A percentile compares a stretch with the other conserved stretches of the same genome.
Evolutionary conservation across 768 basidiomycete genomes (phyloP).

Genomic region (Agaricus blazei): DNA sequence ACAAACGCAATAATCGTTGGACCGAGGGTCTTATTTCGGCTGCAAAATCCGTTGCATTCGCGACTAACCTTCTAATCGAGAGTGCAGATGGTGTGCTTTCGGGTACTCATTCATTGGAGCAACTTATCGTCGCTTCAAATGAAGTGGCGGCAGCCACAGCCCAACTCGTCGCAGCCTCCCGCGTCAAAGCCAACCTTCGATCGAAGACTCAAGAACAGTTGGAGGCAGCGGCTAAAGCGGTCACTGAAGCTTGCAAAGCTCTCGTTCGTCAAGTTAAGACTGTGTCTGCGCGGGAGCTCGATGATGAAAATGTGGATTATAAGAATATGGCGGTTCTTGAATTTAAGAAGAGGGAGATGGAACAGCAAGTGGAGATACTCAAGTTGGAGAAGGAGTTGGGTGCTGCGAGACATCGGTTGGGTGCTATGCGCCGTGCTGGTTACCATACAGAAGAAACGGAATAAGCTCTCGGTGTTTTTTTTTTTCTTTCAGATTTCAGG

Average conservation of each 20-base stretch:
- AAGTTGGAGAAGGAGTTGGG: constrained; percentile 94
- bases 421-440: constrained; percentile 83
- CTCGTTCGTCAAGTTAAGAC: constrained; percentile 96
- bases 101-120: constrained; percentile 94
- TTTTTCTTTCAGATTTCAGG: not conserved
- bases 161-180: constrained; percentile 95
- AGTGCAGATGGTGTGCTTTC: constrained; percentile 96
- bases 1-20: constrained; percentile 99
- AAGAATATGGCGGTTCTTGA: constrained; percentile 91
- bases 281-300: constrained; percentile 76
- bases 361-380: constrained; percentile 98
- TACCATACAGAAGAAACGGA: constrained; percentile 86
- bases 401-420: constrained; percentile 75
- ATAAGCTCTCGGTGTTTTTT: constrained; percentile 20
- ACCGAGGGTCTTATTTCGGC: constrained; percentile 98
- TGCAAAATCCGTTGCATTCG: constrained; percentile 95
- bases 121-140: constrained; percentile 99
- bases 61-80: constrained; percentile 93
- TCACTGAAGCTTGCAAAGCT: constrained; percentile 95
- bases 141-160: constrained; percentile 97
- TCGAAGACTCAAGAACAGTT: constrained; percentile 96
- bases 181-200: constrained; percentile 98
- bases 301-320: constrained; percentile 83
- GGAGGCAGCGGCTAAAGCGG: constrained; percentile 94
- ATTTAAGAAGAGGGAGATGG: constrained; percentile 98